These are phyloP conservation scores for Fusarium sp. DNA, from an alignment of 2,329 filamentous ascomycete genomes.

Conservation along the genomic window DNA sequence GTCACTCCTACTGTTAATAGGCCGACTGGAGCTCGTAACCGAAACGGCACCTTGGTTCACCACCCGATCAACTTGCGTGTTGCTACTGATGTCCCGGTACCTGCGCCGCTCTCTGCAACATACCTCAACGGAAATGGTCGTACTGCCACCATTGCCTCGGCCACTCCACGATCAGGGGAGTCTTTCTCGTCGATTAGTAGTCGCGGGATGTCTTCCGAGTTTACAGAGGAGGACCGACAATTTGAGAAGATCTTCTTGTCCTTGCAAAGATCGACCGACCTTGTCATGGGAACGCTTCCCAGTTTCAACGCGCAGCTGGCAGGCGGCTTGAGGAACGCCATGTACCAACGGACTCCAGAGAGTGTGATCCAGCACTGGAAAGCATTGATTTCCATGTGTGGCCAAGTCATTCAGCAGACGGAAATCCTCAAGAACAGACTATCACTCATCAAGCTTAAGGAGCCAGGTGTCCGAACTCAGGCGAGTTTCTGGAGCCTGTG, in stretches of 20 bases:
- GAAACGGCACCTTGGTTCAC: constrained; percentile 59
- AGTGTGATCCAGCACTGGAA: constrained; percentile 77
- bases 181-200: constrained; percentile 75
- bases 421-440: constrained; percentile 81
- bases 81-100: constrained; percentile 66
- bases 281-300: constrained; percentile 80
- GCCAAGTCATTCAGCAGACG: constrained; percentile 78
- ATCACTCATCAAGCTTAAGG: constrained; percentile 86
- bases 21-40: constrained; percentile 53
- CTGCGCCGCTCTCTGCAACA: constrained; percentile 55
- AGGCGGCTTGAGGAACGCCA: constrained; percentile 74
- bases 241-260: constrained; percentile 89
- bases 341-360: constrained; percentile 71
- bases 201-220: constrained; percentile 68
- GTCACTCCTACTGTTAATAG: constrained; percentile 68
- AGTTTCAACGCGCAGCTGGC: constrained; percentile 77
- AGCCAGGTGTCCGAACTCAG: constrained; percentile 80
- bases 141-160: constrained; percentile 67
- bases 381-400: constrained; percentile 79
- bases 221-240: constrained; percentile 81
- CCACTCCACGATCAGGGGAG: constrained; percentile 87
- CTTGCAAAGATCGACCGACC: constrained; percentile 79
- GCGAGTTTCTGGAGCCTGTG: constrained; percentile 77
- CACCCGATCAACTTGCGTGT: constrained; percentile 69
- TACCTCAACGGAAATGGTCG: constrained; percentile 66